Percentiles rank a stretch among this genome's conserved stretches.
These are phyloP conservation scores for Smallanthus sonchifolius DNA, from an alignment of 129 eudicot species.

Conservation along the genomic window DNA sequence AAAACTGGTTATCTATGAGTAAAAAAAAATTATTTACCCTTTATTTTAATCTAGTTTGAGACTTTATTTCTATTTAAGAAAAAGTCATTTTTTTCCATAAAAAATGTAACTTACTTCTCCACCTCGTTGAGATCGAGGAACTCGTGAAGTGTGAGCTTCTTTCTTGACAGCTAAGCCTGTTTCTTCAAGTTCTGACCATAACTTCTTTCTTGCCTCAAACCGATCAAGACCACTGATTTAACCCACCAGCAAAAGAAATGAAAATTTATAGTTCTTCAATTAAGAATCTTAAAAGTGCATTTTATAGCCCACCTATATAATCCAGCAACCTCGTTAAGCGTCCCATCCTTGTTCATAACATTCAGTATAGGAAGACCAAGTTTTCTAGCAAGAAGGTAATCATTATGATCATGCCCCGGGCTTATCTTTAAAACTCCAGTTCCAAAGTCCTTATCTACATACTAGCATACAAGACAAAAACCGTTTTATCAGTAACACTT, in stretches of 20 bases:
- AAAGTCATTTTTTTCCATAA: background rate
- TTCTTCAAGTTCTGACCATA: conserved; percentile 92
- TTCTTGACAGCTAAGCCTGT: conserved; percentile 78
- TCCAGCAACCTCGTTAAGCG: conserved; percentile 87
- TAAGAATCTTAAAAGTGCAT: background rate
- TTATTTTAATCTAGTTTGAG: background rate
- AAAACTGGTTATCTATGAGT: background rate
- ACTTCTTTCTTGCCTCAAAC: conserved; percentile 87
- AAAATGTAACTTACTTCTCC: conserved; percentile 68
- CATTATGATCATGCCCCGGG: conserved; percentile 99
- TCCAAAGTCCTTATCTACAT: conserved; percentile 96
- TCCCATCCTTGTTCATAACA: conserved; percentile 96
- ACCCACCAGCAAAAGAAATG: conserved; percentile 10
- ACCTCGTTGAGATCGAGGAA: conserved; percentile 95
- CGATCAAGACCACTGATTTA: conserved; percentile 86
- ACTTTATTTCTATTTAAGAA: background rate
- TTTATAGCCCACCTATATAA: conserved; percentile 51
- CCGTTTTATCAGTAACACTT: background rate
- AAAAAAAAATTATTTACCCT: background rate
- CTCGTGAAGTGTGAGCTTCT: conserved; percentile 79
- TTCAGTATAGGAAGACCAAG: conserved; percentile 93
- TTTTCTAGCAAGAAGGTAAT: conserved; percentile 94
- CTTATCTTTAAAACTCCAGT: conserved; percentile 96
- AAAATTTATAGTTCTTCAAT: background rate
- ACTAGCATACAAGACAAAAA: conserved; percentile 37